phyloP scores from a whole-genome alignment of 1,139 yeast species.

The Pichia sp. region DNA sequence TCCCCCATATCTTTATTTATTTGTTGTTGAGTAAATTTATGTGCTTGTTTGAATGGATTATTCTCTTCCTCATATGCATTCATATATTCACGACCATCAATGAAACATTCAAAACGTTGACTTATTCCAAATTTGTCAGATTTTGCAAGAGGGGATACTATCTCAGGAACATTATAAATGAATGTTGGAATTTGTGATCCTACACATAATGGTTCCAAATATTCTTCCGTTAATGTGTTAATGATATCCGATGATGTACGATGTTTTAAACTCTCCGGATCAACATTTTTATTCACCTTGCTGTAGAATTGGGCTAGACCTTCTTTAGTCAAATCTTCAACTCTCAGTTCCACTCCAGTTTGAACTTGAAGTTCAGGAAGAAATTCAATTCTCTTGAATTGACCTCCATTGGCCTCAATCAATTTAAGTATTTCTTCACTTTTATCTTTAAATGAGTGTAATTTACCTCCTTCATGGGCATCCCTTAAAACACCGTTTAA shows the following conservation, averaged over 20 bases:
- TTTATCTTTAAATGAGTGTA: conserved; percentile 18
- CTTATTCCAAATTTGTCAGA: conserved; percentile 33
- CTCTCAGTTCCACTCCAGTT: conserved; percentile 30
- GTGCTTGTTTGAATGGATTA: conserved; percentile 61
- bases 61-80: conserved; percentile 98
- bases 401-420: conserved; percentile 23
- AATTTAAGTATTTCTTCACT: conserved; percentile 21
- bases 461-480: too few relatives aligned
- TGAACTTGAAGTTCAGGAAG: conserved; percentile 47
- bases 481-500: conserved; percentile 19
- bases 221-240: conserved; percentile 56
- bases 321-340: conserved; percentile 1
- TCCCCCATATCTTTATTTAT: conserved; percentile 43
- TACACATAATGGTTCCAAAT: conserved; percentile 55
- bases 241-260: conserved; percentile 33
- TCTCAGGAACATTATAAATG: conserved; percentile 76
- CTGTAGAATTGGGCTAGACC: conserved; percentile 19
- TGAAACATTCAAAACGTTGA: conserved; percentile 75
- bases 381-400: conserved; percentile 46
- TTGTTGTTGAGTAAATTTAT: conserved; percentile 56
- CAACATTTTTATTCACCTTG: conserved; percentile 31
- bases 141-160: conserved; percentile 84
- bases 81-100: conserved; percentile 72
- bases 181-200: conserved; percentile 47
- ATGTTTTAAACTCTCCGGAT: too few relatives aligned